Percentiles rank a stretch among this genome's conserved stretches.
phyloP scores from a whole-genome alignment of 805 yeast genomes.

The Saccharomycopsis sp. region DNA sequence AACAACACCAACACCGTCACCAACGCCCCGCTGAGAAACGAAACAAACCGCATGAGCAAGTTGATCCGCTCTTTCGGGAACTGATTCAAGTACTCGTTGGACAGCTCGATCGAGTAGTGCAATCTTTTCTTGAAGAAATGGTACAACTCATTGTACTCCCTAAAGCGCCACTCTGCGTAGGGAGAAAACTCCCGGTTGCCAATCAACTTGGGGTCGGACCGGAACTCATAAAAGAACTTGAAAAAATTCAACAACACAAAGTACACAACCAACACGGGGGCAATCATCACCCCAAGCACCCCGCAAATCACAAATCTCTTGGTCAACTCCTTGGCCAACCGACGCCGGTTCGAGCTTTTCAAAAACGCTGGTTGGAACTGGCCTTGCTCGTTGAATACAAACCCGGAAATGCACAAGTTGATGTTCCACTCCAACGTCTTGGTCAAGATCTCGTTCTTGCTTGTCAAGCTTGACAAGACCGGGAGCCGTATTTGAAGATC shows the following conservation, averaged over 20 bases:
- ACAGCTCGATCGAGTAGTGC: conserved; percentile 67
- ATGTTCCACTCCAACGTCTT: conserved; percentile 92
- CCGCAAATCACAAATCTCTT: conserved; percentile 86
- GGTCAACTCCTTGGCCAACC: conserved; percentile 57
- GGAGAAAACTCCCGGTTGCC: conserved; percentile 88
- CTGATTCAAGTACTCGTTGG: conserved; percentile 77
- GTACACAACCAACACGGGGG: conserved; percentile 82
- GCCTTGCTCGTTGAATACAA: conserved; percentile 74
- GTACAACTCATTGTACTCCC: conserved; percentile 89
- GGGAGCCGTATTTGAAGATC: conserved; percentile 56
- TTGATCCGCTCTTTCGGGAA: conserved; percentile 76
- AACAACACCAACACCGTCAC: conserved; percentile 78
- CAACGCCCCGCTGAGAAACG: conserved; percentile 80
- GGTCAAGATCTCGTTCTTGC: conserved; percentile 44
- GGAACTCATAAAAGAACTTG: conserved; percentile 86
- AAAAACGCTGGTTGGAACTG: conserved; percentile 66
- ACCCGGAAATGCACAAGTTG: conserved; percentile 79
- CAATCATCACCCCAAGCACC: conserved; percentile 64
- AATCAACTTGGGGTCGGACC: conserved; percentile 75
- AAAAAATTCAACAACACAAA: conserved; percentile 78
- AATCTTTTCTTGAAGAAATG: conserved; percentile 79
- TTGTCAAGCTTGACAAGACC: conserved; percentile 21
- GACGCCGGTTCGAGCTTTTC: conserved; percentile 59
- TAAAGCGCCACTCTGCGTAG: conserved; percentile 85
- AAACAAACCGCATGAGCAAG: conserved; percentile 45